A percentile compares a stretch with the other conserved stretches of the same genome.
Evolutionary conservation across 768 basidiomycete species (phyloP).

Genomic region (Coprinellus micaceus): DNA sequence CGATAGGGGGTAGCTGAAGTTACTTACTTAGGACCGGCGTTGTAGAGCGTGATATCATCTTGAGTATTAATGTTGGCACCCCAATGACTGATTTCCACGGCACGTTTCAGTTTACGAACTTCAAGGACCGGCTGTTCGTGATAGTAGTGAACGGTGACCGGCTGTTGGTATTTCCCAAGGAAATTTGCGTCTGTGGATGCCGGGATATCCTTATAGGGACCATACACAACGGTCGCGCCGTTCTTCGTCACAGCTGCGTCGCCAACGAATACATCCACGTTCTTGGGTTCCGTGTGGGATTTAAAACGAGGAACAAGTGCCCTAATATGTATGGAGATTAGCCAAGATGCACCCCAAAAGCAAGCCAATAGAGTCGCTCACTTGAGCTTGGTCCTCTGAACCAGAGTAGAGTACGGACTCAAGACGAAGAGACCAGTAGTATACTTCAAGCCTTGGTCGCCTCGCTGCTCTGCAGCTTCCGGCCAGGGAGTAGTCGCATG

Average conservation of each 20-base stretch:
- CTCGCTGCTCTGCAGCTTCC: slow-evolving; percentile 63
- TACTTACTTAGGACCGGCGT: slow-evolving; percentile 83
- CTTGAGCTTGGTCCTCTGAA: slow-evolving; percentile 88
- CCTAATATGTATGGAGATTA: slow-evolving; percentile 34
- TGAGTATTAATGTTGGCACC: slow-evolving; percentile 91
- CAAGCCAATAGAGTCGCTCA: slow-evolving; percentile 37
- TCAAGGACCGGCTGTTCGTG: slow-evolving; percentile 81
- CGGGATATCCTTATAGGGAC: slow-evolving; percentile 78
- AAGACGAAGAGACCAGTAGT: slow-evolving; percentile 72
- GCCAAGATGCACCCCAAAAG: too few species aligned
- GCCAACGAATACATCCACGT: slow-evolving; percentile 53
- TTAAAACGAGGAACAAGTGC: slow-evolving; percentile 67
- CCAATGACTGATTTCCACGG: slow-evolving; percentile 95
- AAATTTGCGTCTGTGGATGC: slow-evolving; percentile 56
- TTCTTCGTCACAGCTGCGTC: slow-evolving; percentile 67
- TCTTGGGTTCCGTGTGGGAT: slow-evolving; percentile 67
- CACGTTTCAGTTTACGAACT: slow-evolving; percentile 65
- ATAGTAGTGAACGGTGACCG: slow-evolving; percentile 72
- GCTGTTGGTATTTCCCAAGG: slow-evolving; percentile 57
- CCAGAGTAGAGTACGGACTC: slow-evolving; percentile 76
- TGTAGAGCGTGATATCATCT: slow-evolving; percentile 81
- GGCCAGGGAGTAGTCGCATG: slow-evolving; percentile 81
- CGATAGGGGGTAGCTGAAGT: background rate
- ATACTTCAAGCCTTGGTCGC: slow-evolving; percentile 79
- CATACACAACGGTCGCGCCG: slow-evolving; percentile 81